Percentiles rank a stretch among this genome's conserved stretches.
Evolutionary conservation across 1,284 basidiomycete species (phyloP).

Genomic region (Leccinum fallax): DNA sequence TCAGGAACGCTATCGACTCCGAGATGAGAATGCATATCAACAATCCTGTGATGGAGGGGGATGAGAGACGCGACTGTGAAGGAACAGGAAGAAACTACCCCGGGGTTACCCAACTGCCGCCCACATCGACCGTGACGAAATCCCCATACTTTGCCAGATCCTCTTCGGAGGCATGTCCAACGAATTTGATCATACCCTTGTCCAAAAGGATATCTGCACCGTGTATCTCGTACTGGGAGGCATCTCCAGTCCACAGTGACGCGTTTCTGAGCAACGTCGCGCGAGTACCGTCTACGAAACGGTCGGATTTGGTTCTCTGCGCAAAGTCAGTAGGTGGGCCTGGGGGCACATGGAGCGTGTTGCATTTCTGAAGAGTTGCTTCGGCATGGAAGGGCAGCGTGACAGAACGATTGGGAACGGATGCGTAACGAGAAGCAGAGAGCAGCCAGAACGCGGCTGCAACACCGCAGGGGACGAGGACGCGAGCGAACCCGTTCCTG

Average conservation of each 20-base stretch:
- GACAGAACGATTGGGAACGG: constrained; percentile 9
- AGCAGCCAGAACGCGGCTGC: constrained; percentile 22
- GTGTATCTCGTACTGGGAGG: constrained; percentile 54
- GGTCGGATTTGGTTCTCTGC: constrained; percentile 53
- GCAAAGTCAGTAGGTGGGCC: constrained; percentile 40
- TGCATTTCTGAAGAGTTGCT: constrained; percentile 32
- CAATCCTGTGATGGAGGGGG: constrained; percentile 34
- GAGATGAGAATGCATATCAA: constrained; percentile 69
- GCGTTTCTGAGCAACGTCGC: constrained; percentile 65
- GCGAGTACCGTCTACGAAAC: constrained; percentile 57
- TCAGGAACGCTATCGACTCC: constrained; percentile 54
- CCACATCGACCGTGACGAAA: constrained; percentile 41
- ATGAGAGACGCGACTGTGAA: constrained; percentile 3
- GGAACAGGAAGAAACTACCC: constrained; percentile 30
- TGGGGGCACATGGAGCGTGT: constrained; percentile 30
- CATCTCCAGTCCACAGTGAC: constrained; percentile 70
- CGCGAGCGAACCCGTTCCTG: constrained; percentile 15
- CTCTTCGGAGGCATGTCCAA: constrained; percentile 39
- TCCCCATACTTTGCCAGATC: constrained; percentile 27
- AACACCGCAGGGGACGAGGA: constrained; percentile 23
- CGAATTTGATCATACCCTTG: constrained; percentile 46
- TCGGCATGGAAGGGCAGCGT: constrained; percentile 30
- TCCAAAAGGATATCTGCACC: constrained; percentile 50
- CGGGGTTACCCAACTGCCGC: constrained; percentile 51
- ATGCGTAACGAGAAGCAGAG: constrained; percentile 17